Percentiles rank a stretch among this genome's conserved stretches.
These are phyloP conservation scores for Rhodotorula sp. DNA, from an alignment of 1,284 basidiomycete species.

Conservation along the genomic window DNA sequence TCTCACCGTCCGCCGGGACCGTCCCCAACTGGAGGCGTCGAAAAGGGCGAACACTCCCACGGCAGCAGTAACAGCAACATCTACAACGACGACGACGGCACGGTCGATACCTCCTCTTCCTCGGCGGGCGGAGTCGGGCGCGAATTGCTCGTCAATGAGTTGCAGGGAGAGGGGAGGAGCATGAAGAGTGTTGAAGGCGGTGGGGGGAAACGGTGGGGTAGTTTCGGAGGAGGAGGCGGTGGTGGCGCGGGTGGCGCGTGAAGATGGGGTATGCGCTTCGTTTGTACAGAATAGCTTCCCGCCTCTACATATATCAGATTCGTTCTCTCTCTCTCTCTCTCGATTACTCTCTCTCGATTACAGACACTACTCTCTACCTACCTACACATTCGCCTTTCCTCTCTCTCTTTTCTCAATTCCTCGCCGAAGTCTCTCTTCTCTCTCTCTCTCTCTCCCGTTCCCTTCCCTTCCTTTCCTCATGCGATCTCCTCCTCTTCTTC, in stretches of 20 bases:
- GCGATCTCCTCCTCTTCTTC: background rate
- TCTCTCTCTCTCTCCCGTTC: background rate
- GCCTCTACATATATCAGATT: background rate
- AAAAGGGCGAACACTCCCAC: conserved; percentile 15
- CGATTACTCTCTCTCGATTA: no score
- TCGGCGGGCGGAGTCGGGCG: background rate
- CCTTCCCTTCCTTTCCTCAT: background rate
- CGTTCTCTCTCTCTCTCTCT: background rate
- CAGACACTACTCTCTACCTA: background rate
- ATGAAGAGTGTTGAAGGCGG: conserved; percentile 26
- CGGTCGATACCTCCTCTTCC: background rate
- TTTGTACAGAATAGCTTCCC: background rate
- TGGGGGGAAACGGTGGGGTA: conserved; percentile 19
- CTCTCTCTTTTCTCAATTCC: background rate
- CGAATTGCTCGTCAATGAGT: conserved; percentile 32
- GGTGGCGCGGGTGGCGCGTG: background rate
- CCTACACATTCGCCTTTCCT: background rate
- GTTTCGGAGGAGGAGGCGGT: background rate
- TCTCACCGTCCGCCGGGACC: background rate
- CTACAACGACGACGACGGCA: conserved; percentile 12
- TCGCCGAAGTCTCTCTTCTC: background rate
- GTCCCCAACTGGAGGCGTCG: background rate
- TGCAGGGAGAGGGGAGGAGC: conserved; percentile 36
- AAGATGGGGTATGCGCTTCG: background rate
- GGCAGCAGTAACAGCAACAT: conserved; percentile 15